Base-by-base conservation (phyloP, 2,329 filamentous ascomycete species). In the Pyricularia grisea region DNA sequence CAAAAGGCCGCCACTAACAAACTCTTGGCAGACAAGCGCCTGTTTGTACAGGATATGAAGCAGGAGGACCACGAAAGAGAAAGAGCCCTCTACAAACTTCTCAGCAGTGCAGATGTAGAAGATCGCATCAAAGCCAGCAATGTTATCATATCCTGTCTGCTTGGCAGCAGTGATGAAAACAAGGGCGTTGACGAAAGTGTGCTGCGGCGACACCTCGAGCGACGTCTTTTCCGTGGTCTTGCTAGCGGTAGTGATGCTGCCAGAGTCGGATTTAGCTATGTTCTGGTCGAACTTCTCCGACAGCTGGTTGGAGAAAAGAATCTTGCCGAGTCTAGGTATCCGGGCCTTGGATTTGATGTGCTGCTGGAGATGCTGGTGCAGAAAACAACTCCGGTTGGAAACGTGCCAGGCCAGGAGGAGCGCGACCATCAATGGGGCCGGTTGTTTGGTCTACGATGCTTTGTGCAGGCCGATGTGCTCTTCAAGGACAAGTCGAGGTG, bases 201-300 rank as follows among this genome's bases (percentile, higher is more conserved):
- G 2, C 79, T 90, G 17, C 77, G 83, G 72, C 81, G 86, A 70
- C 88, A 90, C 73, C 79, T 90, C 33, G 85, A 88, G 72, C 86
- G 87, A 75, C 85, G 91, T 30, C 83, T 99, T 55, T 92, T 97
- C 77, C 88, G 92, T 68, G 95, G 95, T 60, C 87, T 98, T 23
- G 93, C 94, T 71, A 97, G 93, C 77, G 90, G 93, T 68, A 89
- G 93, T 69, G 97, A 97, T 80, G 92, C 92, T 14, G 93, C 94
- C 23, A 87, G 95, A 30, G 81, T 95, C 67, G 95, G 95, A 3
- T 97, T 97, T 77, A 97, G 93, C 68, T 84, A 97, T 69, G 94
- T 94, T 0, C 81, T 98, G 73, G 91, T 93, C 0, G 94, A 97
- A 78, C 81, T 96, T 10, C 77, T 97, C 64, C 84, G 87, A 4